Base-by-base conservation (phyloP, 768 basidiomycete species). In the Tulasnella sp. region DNA sequence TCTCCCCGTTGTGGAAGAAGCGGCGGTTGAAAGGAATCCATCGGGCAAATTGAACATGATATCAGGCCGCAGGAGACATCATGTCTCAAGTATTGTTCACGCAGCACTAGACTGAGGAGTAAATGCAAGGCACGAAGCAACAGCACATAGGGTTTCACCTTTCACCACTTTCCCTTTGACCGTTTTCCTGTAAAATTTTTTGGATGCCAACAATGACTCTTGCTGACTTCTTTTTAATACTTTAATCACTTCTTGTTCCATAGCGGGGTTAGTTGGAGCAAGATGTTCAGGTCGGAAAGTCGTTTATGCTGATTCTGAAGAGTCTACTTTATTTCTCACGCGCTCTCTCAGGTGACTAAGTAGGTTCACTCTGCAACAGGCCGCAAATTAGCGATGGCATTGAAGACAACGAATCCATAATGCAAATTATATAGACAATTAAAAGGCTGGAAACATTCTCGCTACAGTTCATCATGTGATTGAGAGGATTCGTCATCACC, bases 141-240 rank as follows among this genome's bases (percentile, higher is more conserved):
- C 0, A 16, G 45, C 62, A 27, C 34, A 45, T 5, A 15, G 5
- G 29, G 15, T 53, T 71, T 37, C 42, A 89, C 92, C 83, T 71
- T 92, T 95, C 61, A 92, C 77, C 16, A 99, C 88, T 61, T 91
- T 92, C 13, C 95, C 95, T 58, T 78, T 70, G 0, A 86, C 83
- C 0, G 95, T 96, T 67, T 98, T 98, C 66, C 88, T 93, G 72
- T 91, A 85, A 66, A 91, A 98, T 63, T 89, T 93, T 54, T 84
- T 80, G 59, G 88, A 88, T 0, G 86, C 84, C 2, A 83, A 62
- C 10, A 76, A 74, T 1, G 80, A 82, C 61, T 89, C 87, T 4
- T 76, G 70, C 37, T 71, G 70, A 13, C 81, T 73, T 48, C 86
- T 71, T 58, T 85, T 89, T 19, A 78, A 68, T 33, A 89, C 80